phyloP scores from a whole-genome alignment of 73 alveolate species.

The Paramecium sexaurelia region DNA sequence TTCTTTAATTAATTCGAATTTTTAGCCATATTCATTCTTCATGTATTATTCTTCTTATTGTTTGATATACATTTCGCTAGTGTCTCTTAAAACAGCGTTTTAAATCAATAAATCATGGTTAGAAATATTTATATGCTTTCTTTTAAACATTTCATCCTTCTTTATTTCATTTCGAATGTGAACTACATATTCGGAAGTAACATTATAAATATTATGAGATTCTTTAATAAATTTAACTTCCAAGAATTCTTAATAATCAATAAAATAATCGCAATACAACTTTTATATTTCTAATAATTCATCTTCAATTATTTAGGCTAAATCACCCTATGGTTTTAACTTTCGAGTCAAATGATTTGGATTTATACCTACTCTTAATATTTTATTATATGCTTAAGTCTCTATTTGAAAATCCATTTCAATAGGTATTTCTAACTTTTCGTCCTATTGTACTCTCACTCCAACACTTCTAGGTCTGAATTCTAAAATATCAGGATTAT shows the following conservation, averaged over 20 bases:
- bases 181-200: conserved; percentile 13
- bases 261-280: conserved; percentile 28
- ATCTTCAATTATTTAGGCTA: not conserved
- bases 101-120: conserved; percentile 14
- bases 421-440: not conserved
- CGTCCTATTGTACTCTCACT: not conserved
- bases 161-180: conserved; percentile 41
- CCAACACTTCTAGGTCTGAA: conserved; percentile 7
- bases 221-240: not conserved
- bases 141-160: conserved; percentile 18
- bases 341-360: not conserved
- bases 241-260: not conserved
- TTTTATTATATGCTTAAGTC: not conserved
- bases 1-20: conserved; percentile 39
- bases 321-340: conserved; percentile 2
- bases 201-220: not conserved
- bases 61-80: not conserved
- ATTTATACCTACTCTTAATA: not conserved
- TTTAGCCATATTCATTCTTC: not conserved
- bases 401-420: not conserved
- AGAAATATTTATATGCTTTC: not conserved
- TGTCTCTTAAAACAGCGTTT: conserved; percentile 49
- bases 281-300: not conserved
- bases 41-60: not conserved
- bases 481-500: not conserved